Evolutionary conservation across 345 rosid genomes (phyloP), one percentile per base, ranked within the genome.

Genomic region (Hirschfeldia incana): DNA sequence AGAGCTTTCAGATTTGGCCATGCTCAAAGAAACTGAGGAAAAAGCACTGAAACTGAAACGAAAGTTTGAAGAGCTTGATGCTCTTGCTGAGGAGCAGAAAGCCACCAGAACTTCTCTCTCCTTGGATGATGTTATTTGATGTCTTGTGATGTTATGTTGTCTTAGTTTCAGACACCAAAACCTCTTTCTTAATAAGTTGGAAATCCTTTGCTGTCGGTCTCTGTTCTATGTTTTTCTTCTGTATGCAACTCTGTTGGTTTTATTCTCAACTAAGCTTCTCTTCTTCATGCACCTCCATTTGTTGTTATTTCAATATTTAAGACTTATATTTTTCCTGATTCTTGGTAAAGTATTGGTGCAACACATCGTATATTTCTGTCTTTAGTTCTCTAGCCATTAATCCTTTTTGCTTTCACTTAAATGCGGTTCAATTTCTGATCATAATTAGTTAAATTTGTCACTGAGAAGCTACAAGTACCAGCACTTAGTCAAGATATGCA

Each of bases 1-100:
- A 55, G 65, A 34, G 26, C 12, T n/a, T 10, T 5, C 27, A 3
- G 1, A 3, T 37, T 39, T 34, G 76, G 69, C 55, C 8, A 1
- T 32, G 53, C 32, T 77, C 16, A 67, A 63, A 15, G 76, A 72
- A 64, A 42, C 16, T 1, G 16, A 64, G 33, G 62, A 69, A 3
- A 12, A 6, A 5, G 6, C 42, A 17, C 7, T 4, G 67, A 28
- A 67, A 17, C 1, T 76, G 59, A 67, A 76, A 59, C 30, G 58
- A 13, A 8, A 6, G 0, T 39, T 30, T 60, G 46, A 16, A 30
- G 66, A 67, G 1, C 5, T 76, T 10, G 69, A 69, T 42, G 42
- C 51, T 16, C 49, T 59, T 2, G 28, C 53, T 46, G 53, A 46
- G 16, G 53, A 46, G 53, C 53, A 46, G 53, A 46, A 46, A 13